Conservation (phyloP, 768 basidiomycete species). For the Gelatoporia subvermispora region DNA sequence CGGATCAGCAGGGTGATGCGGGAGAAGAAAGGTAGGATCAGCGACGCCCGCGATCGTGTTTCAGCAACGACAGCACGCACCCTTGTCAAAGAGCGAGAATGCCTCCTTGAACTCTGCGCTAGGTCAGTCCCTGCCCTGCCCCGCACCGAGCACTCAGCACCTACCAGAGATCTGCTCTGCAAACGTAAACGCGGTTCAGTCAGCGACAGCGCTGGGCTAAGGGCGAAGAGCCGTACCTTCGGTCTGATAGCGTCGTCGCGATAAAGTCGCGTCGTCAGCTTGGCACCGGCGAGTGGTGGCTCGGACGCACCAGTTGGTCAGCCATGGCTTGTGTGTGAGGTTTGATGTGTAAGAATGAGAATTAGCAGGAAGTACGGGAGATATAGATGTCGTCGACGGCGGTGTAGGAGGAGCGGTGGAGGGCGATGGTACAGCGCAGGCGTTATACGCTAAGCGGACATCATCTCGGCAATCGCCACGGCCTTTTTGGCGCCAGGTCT, state of each 20-base stretch:
- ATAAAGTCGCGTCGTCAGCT: background rate
- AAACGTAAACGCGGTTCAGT: constrained; percentile 7
- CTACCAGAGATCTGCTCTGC: constrained; percentile 88
- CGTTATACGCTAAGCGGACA: constrained; percentile 5
- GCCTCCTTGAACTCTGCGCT: constrained; percentile 95
- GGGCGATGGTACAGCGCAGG: constrained; percentile 2
- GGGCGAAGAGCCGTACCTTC: constrained; percentile 41
- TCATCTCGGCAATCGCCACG: constrained; percentile 27
- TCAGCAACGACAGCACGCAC: constrained; percentile 35
- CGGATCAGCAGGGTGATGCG: constrained; percentile 1
- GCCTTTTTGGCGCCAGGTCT: background rate
- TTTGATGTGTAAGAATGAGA: constrained; percentile 6
- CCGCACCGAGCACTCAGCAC: constrained; percentile 20
- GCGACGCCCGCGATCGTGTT: background rate
- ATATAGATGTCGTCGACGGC: constrained; percentile 13
- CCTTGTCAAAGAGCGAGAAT: constrained; percentile 96
- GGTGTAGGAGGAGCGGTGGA: constrained; percentile 5
- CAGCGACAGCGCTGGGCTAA: constrained; percentile 3
- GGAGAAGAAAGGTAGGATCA: constrained; percentile 4
- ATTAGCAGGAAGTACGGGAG: constrained; percentile 3
- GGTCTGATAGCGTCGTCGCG: constrained; percentile 45
- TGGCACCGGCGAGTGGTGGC: background rate
- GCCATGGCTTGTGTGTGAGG: constrained; percentile 34
- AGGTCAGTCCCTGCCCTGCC: constrained; percentile 2
- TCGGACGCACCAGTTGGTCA: constrained; percentile 45